Base-by-base conservation (phyloP, 306 rosid species). In the Trifolium repens region DNA sequence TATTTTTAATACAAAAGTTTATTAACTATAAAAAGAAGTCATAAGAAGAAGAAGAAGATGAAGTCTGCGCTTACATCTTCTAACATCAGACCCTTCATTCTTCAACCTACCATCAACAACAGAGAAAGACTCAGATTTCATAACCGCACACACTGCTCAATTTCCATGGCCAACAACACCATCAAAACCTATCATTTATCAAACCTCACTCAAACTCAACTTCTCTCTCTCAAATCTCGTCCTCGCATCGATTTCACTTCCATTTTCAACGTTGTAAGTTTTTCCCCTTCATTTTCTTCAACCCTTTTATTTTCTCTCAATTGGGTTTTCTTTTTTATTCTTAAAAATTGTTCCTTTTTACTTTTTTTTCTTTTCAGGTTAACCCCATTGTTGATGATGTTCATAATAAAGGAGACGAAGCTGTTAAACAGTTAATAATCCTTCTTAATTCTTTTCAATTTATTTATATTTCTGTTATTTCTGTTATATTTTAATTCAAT, bases 361-460 rank as follows among this genome's bases (percentile, higher is more conserved):
- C 12, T 12, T 55, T 8, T 32, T 32, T 32, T 30, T 30, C 5
- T 30, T 30, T 55, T 22, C 83, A 90, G 98, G 98, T 94, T 78
- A 90, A 91, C 79, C 98, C 98, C 46, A 94, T 94, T 82, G 98
- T 91, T 40, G 91, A 94, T 65, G 93, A 91, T 73, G 94, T 94
- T 81, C 88, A 88, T 10, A 78, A 78, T 63, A 81, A 92, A 85
- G 98, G 98, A 3, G 97, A 94, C 79, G 87, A 81, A 53, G 97
- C 98, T 2, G 90, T 94, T 69, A 90, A 83, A 83, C 91, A 90
- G 98, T 94, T 71, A 19, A 24, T 90, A 72, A 27, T 22, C 57
- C 34, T 59, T 14, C 35, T 12, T 1, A 1, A 14, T 1, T 7
- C 5, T 14, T 3, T 13, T 67, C 11, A 6, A 1, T 30, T 32